These are phyloP conservation scores for Phylloporus sp. DNA, from an alignment of 768 basidiomycete species.

Conservation along the genomic window DNA sequence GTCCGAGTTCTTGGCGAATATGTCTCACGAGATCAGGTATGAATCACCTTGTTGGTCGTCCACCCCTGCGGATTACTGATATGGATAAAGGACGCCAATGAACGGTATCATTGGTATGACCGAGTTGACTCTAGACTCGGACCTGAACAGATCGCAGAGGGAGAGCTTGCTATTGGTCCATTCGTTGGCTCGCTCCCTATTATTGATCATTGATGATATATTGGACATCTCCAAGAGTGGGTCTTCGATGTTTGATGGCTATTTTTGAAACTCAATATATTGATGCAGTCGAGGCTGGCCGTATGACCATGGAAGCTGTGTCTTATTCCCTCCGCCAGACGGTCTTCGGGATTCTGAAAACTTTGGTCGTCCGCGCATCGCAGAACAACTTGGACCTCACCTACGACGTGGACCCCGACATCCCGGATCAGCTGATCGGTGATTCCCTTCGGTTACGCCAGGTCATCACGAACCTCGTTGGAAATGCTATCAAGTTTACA, in stretches of 20 bases:
- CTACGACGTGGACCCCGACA: conserved; percentile 92
- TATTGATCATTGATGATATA: conserved; percentile 98
- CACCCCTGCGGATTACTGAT: conserved; percentile 8
- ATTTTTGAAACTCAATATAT: conserved; percentile 7
- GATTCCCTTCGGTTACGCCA: conserved; percentile 92
- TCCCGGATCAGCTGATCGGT: conserved; percentile 95
- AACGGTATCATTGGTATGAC: conserved; percentile 99
- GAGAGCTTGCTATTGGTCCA: conserved; percentile 96
- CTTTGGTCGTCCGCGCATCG: conserved; percentile 93
- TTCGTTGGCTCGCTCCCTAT: conserved; percentile 83
- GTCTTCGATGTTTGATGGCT: conserved; percentile 30
- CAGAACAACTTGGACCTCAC: conserved; percentile 96
- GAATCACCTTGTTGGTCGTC: conserved; percentile 23
- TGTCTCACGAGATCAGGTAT: conserved; percentile 94
- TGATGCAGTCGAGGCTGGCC: conserved; percentile 85
- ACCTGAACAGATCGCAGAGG: conserved; percentile 88
- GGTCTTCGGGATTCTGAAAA: conserved; percentile 96
- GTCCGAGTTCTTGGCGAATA: conserved; percentile 98
- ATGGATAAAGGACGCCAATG: conserved; percentile 83
- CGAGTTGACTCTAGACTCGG: conserved; percentile 92
- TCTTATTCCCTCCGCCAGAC: conserved; percentile 96
- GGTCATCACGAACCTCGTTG: conserved; percentile 92
- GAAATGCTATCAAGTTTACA: conserved; percentile 97
- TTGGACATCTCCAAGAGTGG: conserved; percentile 98
- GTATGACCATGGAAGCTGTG: conserved; percentile 99